Evolutionary conservation across 2,329 filamentous ascomycete genomes (phyloP), one percentile per base, ranked within the genome.

Genomic region (Fusarium sp.): DNA sequence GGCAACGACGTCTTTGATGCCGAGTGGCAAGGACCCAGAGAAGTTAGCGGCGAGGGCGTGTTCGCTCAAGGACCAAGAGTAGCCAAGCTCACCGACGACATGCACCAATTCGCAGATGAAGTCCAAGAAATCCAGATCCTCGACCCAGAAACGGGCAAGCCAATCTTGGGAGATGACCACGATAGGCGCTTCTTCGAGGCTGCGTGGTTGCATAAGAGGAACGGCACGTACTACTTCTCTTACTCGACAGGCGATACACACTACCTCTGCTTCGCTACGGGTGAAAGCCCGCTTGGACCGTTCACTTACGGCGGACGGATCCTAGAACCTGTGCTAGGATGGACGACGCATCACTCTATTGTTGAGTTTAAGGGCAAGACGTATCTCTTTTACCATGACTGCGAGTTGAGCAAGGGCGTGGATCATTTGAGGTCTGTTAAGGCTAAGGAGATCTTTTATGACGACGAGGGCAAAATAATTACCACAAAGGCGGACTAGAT

Each of bases 321-420:
- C 56, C 78, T 95, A 49, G 91, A 94, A 82, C 92, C 92, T 0
- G 92, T 95, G 7, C 78, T 92, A 26, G 92, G 92, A 2, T 95
- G 92, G 92, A 94, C 92, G 43, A 95, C 92, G 56, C 92, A 94
- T 80, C 92, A 94, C 78, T 92, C 89, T 5, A 91, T 95, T 70
- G 90, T 91, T 11, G 91, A 94, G 82, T 93, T 92, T 75, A 77
- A 88, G 78, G 90, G 86, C 6, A 87, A 85, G 68, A 94, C 91
- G 88, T 94, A 88, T 79, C 77, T 95, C 58, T 94, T 94, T 77
- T 89, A 94, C 77, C 92, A 94, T 76, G 92, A 94, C 80, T 89
- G 89, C 63, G 87, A 88, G 75, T 77, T 93, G 58, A 92, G 89
- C 55, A 83, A 85, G 17, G 91, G 91, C 0, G 87, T 92, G 53